Evolutionary conservation across 2,329 filamentous ascomycete species (phyloP), one percentile per base, ranked within the genome.

Genomic region (Penicillium sp.): DNA sequence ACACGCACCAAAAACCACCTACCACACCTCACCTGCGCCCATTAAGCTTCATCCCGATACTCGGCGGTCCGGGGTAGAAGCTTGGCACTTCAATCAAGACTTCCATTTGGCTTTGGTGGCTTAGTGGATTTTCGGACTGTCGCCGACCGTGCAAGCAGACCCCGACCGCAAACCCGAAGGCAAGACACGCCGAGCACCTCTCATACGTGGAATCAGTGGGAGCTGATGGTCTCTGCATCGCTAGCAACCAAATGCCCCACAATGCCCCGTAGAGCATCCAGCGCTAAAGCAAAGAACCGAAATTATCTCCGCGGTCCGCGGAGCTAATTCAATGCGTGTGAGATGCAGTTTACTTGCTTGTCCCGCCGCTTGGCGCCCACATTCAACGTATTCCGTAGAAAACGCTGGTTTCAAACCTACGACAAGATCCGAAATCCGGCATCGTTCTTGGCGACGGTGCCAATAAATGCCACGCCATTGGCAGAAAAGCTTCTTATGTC

Each of bases 81-180:
- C 57, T 64, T 60, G 57, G 57, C 54, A 27, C 32, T 21, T 40
- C 10, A 50, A 39, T n/a, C 59, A 45, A 51, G 57, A 42, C 57
- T 54, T 53, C 10, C 5, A 16, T 27, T 32, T 32, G 11, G 11
- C 24, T 50, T 31, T 11, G 42, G 42, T 60, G 50, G 47, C 45
- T 53, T 42, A 49, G 21, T 24, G 41, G 50, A 43, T 38, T 48
- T 55, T 55, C 58, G 56, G 58, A 58, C 11, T 29, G 48, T 59
- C 54, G 16, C 54, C 60, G 58, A 58, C 34, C 5, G 3, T 13
- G 38, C 16, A 10, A 45, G 10, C 13, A 36, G 45, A n/a, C 22
- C 16, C 14, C 36, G 16, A 24, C 6, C 14, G 6, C 34, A 36
- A 36, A n/a, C 34, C 31, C 31, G 31, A 34, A 34, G 31, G 13